Evolutionary conservation across 2,329 filamentous ascomycete genomes (phyloP).

Genomic region (Aureobasidium sp.): DNA sequence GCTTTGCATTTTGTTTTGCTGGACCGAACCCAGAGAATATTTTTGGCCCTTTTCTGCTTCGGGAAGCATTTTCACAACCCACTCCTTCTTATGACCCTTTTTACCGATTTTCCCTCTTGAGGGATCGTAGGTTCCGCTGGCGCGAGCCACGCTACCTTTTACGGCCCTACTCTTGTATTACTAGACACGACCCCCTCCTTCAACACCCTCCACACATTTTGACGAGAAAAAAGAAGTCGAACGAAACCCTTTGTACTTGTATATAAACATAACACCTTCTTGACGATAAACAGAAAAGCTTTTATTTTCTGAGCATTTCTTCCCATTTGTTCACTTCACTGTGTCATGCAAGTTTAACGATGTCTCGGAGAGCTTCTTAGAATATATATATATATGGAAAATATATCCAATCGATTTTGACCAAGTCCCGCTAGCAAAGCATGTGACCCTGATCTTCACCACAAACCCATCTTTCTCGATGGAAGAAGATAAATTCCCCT

Average conservation of each 20-base stretch:
- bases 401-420: background rate
- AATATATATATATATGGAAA: background rate
- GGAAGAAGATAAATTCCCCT: too few species aligned
- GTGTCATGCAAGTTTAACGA: background rate
- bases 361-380: background rate
- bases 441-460: background rate
- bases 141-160: background rate
- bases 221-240: conserved; percentile 8
- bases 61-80: background rate
- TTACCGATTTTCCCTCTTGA: background rate
- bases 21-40: background rate
- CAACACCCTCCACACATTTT: background rate
- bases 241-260: conserved; percentile 12
- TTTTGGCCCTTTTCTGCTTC: conserved; percentile 1
- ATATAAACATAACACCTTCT: conserved; percentile 5
- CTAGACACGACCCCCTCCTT: conserved; percentile 7
- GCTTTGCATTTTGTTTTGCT: background rate
- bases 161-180: conserved; percentile 2
- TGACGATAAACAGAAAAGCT: conserved; percentile 2
- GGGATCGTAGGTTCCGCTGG: background rate
- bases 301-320: background rate
- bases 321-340: background rate
- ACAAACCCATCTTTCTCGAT: too few species aligned
- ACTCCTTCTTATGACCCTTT: conserved; percentile 1
- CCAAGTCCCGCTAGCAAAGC: background rate